Conservation (phyloP, 495 filamentous ascomycete genomes). For the Pyrenula massariospora region DNA sequence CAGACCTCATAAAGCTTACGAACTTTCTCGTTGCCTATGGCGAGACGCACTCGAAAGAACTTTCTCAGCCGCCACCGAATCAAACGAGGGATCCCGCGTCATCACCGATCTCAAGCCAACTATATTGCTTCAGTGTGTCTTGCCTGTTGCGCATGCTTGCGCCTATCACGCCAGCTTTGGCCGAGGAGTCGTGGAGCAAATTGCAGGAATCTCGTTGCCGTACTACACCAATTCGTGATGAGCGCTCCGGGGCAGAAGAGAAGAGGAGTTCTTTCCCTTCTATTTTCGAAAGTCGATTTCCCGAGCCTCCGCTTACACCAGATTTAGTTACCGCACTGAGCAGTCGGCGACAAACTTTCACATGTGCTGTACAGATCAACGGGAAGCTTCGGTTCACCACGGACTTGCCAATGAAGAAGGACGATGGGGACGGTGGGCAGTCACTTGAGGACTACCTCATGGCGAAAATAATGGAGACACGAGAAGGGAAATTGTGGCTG, state of each 20-base stretch:
- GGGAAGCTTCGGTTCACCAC: constrained; percentile 58
- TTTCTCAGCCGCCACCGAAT: background rate
- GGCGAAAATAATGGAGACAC: constrained; percentile 30
- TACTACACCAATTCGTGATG: constrained; percentile 5
- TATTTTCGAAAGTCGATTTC: constrained; percentile 44
- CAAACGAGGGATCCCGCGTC: constrained; percentile 9
- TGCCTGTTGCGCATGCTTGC: constrained; percentile 58
- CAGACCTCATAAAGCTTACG: constrained; percentile 68
- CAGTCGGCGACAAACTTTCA: constrained; percentile 21
- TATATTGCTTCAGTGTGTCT: constrained; percentile 25
- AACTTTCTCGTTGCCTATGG: constrained; percentile 37
- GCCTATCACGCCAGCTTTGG: constrained; percentile 64
- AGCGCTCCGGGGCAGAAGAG: constrained; percentile 8
- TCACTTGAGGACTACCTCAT: constrained; percentile 46
- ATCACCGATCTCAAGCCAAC: constrained; percentile 17
- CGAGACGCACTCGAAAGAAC: background rate
- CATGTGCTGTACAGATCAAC: constrained; percentile 62
- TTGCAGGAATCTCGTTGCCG: constrained; percentile 19
- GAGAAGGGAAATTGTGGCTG: constrained; percentile 34
- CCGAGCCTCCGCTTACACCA: constrained; percentile 27
- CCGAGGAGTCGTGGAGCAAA: constrained; percentile 68
- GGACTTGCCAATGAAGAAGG: constrained; percentile 30
- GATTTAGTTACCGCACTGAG: constrained; percentile 34
- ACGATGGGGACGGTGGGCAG: constrained; percentile 15
- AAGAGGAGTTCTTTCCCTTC: no score